Evolutionary conservation across 2,329 filamentous ascomycete species (phyloP).

Genomic region (Alternaria incomplexa): DNA sequence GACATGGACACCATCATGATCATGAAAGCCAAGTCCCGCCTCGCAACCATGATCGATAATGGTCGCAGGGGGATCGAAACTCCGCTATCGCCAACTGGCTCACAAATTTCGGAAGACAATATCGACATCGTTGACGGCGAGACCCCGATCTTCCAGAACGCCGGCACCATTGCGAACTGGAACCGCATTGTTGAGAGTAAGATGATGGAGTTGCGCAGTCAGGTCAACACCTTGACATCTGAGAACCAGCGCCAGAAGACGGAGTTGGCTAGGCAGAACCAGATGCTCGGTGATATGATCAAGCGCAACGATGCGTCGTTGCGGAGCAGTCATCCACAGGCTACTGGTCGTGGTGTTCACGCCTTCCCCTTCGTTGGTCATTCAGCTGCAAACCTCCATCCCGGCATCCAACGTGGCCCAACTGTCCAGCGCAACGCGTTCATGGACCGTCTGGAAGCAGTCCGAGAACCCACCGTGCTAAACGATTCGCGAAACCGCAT

Average conservation of each 20-base stretch:
- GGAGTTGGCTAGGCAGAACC: not conserved
- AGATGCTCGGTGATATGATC: not conserved
- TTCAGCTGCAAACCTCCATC: not conserved
- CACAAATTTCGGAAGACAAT: not conserved
- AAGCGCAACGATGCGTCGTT: not conserved
- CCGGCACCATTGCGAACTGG: not conserved
- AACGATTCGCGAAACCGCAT: not conserved
- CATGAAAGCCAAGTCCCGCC: conserved; percentile 1
- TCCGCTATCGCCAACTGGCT: not conserved
- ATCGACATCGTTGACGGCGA: conserved; percentile 7
- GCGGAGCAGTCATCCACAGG: not conserved
- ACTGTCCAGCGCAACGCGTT: not conserved
- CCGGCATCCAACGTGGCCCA: not conserved
- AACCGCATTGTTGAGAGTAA: not conserved
- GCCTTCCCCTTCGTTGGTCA: not conserved
- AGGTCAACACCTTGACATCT: not conserved
- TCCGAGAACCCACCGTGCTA: not conserved
- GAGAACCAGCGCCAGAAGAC: not conserved
- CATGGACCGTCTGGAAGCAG: not conserved
- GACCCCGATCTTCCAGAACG: conserved; percentile 4
- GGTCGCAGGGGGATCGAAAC: not conserved
- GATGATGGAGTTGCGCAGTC: not conserved
- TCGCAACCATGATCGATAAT: not conserved
- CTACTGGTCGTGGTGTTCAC: not conserved
- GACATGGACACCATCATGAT: conserved; percentile 20